Evolutionary conservation across 2,329 filamentous ascomycete genomes (phyloP).

Genomic region (Dactylella cylindrospora): DNA sequence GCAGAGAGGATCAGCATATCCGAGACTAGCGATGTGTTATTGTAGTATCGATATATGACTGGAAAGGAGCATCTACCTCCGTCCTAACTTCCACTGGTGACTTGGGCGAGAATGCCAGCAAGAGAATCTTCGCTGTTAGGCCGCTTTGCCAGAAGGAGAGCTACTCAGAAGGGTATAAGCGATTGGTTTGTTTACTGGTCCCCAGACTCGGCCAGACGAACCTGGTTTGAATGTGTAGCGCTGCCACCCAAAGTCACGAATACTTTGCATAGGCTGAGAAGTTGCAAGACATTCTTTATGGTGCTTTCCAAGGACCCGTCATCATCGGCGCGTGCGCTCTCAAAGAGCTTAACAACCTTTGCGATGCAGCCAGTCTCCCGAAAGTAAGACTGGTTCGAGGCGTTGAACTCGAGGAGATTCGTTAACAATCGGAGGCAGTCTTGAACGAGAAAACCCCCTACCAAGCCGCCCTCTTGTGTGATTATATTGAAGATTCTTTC

Average conservation of each 20-base stretch:
- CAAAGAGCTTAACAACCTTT: constrained; percentile 69
- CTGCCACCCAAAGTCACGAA: constrained; percentile 80
- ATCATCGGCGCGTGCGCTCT: constrained; percentile 49
- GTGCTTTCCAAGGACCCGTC: constrained; percentile 61
- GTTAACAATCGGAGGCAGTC: constrained; percentile 89
- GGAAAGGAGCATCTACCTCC: constrained; percentile 63
- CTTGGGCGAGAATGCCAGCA: constrained; percentile 77
- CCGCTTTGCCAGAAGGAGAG: constrained; percentile 80
- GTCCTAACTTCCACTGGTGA: constrained; percentile 72
- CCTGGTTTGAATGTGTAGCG: constrained; percentile 78
- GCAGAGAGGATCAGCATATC: constrained; percentile 29
- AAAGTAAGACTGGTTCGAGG: constrained; percentile 91
- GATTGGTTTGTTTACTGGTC: not conserved
- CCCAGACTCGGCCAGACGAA: too few species aligned
- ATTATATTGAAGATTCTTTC: constrained; percentile 83
- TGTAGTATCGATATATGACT: constrained; percentile 11
- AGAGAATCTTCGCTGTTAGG: constrained; percentile 74
- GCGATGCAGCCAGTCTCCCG: constrained; percentile 82
- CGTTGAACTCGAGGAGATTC: constrained; percentile 82
- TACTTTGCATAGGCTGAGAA: constrained; percentile 80
- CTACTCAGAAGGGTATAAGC: constrained; percentile 3
- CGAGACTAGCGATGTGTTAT: not conserved
- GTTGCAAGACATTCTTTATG: constrained; percentile 88
- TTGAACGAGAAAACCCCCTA: constrained; percentile 84
- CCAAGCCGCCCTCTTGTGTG: constrained; percentile 75